phyloP scores from a whole-genome alignment of 73 alveolate species.

The Uronychia setigera region DNA sequence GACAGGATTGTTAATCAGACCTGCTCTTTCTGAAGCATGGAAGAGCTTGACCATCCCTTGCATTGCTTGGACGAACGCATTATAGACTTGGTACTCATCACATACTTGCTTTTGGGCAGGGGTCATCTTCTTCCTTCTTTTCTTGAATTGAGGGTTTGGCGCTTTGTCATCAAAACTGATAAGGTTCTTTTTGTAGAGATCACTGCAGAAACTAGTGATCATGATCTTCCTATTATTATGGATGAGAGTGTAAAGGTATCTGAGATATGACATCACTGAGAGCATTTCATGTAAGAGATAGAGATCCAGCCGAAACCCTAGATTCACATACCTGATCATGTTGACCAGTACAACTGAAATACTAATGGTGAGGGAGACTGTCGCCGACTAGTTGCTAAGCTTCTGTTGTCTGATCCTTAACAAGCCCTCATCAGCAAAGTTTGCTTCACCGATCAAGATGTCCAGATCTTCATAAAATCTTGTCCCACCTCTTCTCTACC shows the following conservation, averaged over 20 bases:
- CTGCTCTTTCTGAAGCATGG: not conserved
- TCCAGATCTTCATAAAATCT: conserved; percentile 61
- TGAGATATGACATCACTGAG: conserved; percentile 11
- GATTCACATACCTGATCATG: conserved; percentile 36
- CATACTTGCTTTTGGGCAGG: conserved; percentile 24
- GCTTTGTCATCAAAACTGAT: conserved; percentile 27
- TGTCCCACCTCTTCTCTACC: conserved; percentile 36
- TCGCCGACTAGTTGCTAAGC: conserved; percentile 5
- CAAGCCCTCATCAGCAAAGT: conserved; percentile 25
- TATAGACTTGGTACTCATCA: conserved; percentile 55
- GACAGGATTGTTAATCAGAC: not conserved
- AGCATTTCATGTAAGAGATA: conserved; percentile 47
- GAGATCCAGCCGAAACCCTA: conserved; percentile 61
- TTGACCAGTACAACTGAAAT: conserved; percentile 8
- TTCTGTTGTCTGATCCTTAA: conserved; percentile 1
- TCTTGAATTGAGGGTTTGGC: conserved; percentile 35
- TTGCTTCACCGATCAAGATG: conserved; percentile 54
- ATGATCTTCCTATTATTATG: conserved; percentile 45
- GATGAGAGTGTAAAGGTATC: not conserved
- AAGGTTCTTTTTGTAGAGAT: conserved; percentile 6
- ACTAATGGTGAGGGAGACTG: conserved; percentile 60
- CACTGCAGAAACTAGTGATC: conserved; percentile 49
- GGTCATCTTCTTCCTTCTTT: conserved; percentile 42
- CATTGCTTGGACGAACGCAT: conserved; percentile 15
- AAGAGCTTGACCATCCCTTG: conserved; percentile 29